Percentiles rank a stretch among this genome's conserved stretches.
Evolutionary conservation across 2,329 filamentous ascomycete species (phyloP).

Genomic region (Metarhizium brunneum): DNA sequence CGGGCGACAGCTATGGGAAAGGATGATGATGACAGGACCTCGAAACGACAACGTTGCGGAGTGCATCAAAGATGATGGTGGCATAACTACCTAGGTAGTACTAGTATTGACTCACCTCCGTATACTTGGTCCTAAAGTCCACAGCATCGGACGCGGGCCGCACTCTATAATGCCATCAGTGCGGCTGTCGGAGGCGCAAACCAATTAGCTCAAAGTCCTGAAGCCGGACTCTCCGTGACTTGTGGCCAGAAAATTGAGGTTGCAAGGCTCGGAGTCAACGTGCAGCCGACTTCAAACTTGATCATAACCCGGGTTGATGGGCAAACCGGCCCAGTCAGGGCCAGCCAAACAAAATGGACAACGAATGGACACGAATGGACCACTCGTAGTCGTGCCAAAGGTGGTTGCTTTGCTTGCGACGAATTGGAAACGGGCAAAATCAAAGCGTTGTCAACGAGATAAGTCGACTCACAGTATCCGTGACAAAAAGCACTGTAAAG

Average conservation of each 20-base stretch:
- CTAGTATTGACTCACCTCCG: too few species aligned
- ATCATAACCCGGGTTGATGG: background rate
- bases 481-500: background rate
- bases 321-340: too few species aligned
- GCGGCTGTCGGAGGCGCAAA: background rate
- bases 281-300: background rate
- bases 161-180: background rate
- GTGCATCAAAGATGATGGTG: too few species aligned
- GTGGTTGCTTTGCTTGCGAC: constrained; percentile 4
- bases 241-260: background rate
- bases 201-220: background rate
- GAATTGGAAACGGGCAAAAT: constrained; percentile 16
- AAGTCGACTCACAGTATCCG: background rate
- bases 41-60: too few species aligned
- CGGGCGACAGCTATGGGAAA: background rate
- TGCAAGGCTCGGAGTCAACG: background rate
- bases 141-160: background rate
- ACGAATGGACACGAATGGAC: background rate
- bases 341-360: background rate
- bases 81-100: too few species aligned
- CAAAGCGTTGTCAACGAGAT: constrained; percentile 13
- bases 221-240: background rate
- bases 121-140: background rate
- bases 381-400: background rate
- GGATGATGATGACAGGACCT: background rate